Percentiles rank a stretch among this genome's conserved stretches.
Evolutionary conservation across 116 monocot species (phyloP).

Genomic region (Iris pallida): DNA sequence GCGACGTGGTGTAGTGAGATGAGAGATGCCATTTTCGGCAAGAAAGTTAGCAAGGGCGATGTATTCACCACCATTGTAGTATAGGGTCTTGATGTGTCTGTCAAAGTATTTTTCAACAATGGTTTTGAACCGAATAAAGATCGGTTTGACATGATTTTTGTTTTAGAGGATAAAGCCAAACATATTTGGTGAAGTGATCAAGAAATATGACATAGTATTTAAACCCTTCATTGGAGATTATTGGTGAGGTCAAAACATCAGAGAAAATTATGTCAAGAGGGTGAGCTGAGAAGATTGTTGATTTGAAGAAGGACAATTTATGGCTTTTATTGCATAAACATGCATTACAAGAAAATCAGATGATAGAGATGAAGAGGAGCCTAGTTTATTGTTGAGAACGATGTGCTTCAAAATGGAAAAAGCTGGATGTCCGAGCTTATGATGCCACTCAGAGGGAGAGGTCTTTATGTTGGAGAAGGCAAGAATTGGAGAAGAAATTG

Average conservation of each 20-base stretch:
- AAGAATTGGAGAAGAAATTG: neutral
- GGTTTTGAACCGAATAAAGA: neutral
- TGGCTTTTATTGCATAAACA: neutral
- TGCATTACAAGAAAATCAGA: neutral
- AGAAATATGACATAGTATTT: conserved; percentile 5
- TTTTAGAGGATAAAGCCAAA: neutral
- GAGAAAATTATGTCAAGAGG: neutral
- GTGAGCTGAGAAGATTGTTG: neutral
- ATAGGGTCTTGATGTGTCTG: neutral
- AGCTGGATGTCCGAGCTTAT: too few species aligned
- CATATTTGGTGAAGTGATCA: conserved; percentile 6
- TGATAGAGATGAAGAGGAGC: too few species aligned
- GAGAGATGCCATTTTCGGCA: neutral
- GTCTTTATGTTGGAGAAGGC: neutral
- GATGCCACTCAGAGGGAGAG: neutral
- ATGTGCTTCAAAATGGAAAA: too few species aligned
- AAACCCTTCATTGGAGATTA: neutral
- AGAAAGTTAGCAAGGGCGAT: neutral
- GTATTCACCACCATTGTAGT: conserved; percentile 8
- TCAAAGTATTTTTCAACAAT: conserved; percentile 2
- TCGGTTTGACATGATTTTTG: neutral
- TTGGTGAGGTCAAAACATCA: neutral
- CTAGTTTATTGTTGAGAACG: too few species aligned
- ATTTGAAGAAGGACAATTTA: neutral
- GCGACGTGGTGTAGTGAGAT: neutral